Percentiles rank a stretch among this genome's conserved stretches.
These are phyloP conservation scores for Helichrysum umbraculigerum DNA, from an alignment of 129 eudicot genomes.

Conservation along the genomic window DNA sequence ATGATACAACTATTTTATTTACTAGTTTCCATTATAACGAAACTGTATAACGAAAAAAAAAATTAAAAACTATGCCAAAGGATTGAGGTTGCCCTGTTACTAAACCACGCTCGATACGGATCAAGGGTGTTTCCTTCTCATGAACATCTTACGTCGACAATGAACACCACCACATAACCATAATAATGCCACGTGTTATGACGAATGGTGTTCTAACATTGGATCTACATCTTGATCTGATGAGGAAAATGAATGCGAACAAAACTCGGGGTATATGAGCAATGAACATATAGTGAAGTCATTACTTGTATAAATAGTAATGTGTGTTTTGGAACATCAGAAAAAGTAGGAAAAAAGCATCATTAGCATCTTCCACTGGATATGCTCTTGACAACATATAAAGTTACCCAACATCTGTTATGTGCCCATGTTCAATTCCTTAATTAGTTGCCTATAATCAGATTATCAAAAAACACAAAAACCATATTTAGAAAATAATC, in stretches of 20 bases:
- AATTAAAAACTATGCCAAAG: constrained; percentile 30
- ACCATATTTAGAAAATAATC: not conserved
- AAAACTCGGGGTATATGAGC: constrained; percentile 10
- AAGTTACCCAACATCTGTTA: constrained; percentile 23
- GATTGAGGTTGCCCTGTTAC: constrained; percentile 39
- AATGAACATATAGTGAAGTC: constrained; percentile 32
- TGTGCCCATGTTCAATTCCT: constrained; percentile 30
- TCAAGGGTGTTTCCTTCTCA: constrained; percentile 22
- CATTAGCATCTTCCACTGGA: constrained; percentile 39
- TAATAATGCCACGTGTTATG: not conserved
- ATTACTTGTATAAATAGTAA: constrained; percentile 27
- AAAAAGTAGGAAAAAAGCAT: constrained; percentile 34
- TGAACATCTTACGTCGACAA: constrained; percentile 13
- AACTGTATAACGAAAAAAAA: not conserved
- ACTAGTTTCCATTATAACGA: not conserved
- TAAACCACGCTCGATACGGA: constrained; percentile 20
- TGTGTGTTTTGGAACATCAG: constrained; percentile 12
- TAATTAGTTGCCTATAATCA: constrained; percentile 11
- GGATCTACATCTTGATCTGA: constrained; percentile 18
- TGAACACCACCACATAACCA: constrained; percentile 15
- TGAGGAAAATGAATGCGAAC: constrained; percentile 5
- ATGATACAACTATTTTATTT: constrained; percentile 1
- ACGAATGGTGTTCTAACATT: not conserved
- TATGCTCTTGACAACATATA: constrained; percentile 37
- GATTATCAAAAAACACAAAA: not conserved